These are phyloP conservation scores for Coniochaeta ligniaria DNA, from an alignment of 2,329 filamentous ascomycete species.

Conservation along the genomic window DNA sequence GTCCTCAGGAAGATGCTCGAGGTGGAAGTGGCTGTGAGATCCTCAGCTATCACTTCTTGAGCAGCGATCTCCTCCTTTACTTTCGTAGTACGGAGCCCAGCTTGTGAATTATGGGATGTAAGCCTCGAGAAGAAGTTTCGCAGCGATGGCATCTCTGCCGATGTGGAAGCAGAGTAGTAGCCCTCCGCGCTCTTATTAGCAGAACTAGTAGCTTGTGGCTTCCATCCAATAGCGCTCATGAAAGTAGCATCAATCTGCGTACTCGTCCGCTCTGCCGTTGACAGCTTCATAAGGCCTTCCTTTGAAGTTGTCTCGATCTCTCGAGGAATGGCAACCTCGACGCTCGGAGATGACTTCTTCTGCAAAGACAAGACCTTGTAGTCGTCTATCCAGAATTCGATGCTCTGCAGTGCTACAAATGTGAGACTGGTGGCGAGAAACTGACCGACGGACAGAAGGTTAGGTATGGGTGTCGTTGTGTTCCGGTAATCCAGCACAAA, in stretches of 20 bases:
- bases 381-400: slow-evolving; percentile 88
- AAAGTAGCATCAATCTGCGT: slow-evolving; percentile 88
- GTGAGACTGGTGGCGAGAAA: slow-evolving; percentile 93
- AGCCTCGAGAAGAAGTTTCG: slow-evolving; percentile 75
- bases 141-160: slow-evolving; percentile 53
- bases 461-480: slow-evolving; percentile 76
- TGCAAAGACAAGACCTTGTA: slow-evolving; percentile 70
- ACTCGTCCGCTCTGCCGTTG: slow-evolving; percentile 73
- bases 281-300: slow-evolving; percentile 82
- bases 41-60: slow-evolving; percentile 59
- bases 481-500: slow-evolving; percentile 95
- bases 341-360: slow-evolving; percentile 80
- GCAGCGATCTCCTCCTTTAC: slow-evolving; percentile 55
- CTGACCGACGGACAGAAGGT: slow-evolving; percentile 77
- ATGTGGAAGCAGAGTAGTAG: slow-evolving; percentile 34
- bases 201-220: slow-evolving; percentile 41
- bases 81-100: slow-evolving; percentile 42
- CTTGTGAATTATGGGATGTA: slow-evolving; percentile 48
- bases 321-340: slow-evolving; percentile 63
- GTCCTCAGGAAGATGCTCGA: slow-evolving; percentile 85
- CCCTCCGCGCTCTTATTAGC: slow-evolving; percentile 34
- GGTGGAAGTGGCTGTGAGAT: slow-evolving; percentile 62
- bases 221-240: slow-evolving; percentile 85
- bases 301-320: slow-evolving; percentile 77
- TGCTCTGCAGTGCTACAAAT: slow-evolving; percentile 80